phyloP scores from a whole-genome alignment of 192 early-diverging fungal genomes.

The Rhizophlyctis rosea region DNA sequence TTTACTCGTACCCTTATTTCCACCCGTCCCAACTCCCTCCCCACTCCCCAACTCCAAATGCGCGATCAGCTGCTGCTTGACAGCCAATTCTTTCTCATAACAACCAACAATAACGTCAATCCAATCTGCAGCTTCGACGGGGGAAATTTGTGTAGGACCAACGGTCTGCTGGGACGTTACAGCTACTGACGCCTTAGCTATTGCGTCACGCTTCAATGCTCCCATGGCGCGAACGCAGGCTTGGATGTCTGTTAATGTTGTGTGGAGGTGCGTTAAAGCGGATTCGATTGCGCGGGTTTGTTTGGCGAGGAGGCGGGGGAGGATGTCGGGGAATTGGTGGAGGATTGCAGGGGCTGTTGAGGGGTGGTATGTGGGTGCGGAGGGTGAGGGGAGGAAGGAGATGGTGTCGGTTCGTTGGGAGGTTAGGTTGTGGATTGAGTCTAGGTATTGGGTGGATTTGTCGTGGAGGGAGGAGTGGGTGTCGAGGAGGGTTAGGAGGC shows the following conservation, averaged over 20 bases:
- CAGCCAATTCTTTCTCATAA: not conserved
- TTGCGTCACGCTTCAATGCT: not conserved
- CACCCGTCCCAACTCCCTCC: too few species aligned
- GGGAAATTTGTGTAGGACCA: slow-evolving; percentile 6
- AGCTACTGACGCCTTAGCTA: not conserved
- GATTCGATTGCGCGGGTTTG: slow-evolving; percentile 13
- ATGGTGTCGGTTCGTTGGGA: slow-evolving; percentile 17
- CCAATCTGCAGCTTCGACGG: slow-evolving; percentile 9
- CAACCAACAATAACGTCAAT: slow-evolving; percentile 1
- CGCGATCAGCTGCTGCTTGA: slow-evolving; percentile 8
- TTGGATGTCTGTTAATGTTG: not conserved
- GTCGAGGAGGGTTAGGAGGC: slow-evolving; percentile 7
- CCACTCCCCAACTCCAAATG: slow-evolving; percentile 4
- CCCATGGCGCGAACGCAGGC: not conserved
- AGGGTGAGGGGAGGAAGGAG: not conserved
- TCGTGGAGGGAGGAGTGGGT: slow-evolving; percentile 8
- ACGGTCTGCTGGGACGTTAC: too few species aligned
- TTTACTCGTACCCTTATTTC: too few species aligned
- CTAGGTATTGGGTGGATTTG: slow-evolving; percentile 1
- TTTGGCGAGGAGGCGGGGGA: slow-evolving; percentile 12
- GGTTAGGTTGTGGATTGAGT: slow-evolving; percentile 16
- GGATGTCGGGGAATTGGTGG: slow-evolving; percentile 14
- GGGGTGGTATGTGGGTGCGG: slow-evolving; percentile 2
- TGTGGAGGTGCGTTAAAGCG: not conserved
- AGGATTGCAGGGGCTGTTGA: slow-evolving; percentile 16